Evolutionary conservation across 2,329 filamentous ascomycete species (phyloP).

Genomic region (Sarocladium strictum): DNA sequence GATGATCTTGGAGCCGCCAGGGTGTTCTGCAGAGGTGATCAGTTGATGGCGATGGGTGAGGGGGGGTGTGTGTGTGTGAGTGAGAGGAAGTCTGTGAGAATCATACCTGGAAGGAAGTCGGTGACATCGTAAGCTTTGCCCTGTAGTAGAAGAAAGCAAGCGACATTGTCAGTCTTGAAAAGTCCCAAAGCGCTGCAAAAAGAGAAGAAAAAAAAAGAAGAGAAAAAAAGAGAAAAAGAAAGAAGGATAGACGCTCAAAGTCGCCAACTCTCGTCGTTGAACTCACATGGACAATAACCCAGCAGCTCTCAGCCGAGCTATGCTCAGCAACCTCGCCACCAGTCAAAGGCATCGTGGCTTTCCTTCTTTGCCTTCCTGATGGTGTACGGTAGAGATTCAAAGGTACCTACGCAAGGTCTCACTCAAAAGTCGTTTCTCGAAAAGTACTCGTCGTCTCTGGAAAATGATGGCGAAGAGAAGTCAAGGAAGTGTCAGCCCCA

Average conservation of each 20-base stretch:
- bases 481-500: too few relatives aligned
- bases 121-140: constrained; percentile 86
- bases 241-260: background rate
- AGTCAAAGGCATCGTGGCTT: constrained; percentile 35
- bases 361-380: background rate
- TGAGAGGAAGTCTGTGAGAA: background rate
- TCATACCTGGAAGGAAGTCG: constrained; percentile 69
- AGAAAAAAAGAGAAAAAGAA: background rate
- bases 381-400: too few relatives aligned
- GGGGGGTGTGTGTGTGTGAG: too few relatives aligned
- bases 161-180: background rate
- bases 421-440: too few relatives aligned
- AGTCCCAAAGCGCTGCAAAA: background rate
- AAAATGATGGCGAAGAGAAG: too few relatives aligned
- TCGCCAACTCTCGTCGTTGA: background rate
- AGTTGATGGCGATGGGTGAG: background rate
- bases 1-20: constrained; percentile 86
- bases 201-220: too few relatives aligned
- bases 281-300: constrained; percentile 76
- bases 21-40: constrained; percentile 56
- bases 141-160: constrained; percentile 25
- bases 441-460: too few relatives aligned
- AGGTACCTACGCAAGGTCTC: too few relatives aligned
- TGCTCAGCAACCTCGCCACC: constrained; percentile 60
- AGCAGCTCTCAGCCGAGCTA: constrained; percentile 76